These are phyloP conservation scores for Ogataea salicorniae DNA, from an alignment of 805 yeast species.

Conservation along the genomic window DNA sequence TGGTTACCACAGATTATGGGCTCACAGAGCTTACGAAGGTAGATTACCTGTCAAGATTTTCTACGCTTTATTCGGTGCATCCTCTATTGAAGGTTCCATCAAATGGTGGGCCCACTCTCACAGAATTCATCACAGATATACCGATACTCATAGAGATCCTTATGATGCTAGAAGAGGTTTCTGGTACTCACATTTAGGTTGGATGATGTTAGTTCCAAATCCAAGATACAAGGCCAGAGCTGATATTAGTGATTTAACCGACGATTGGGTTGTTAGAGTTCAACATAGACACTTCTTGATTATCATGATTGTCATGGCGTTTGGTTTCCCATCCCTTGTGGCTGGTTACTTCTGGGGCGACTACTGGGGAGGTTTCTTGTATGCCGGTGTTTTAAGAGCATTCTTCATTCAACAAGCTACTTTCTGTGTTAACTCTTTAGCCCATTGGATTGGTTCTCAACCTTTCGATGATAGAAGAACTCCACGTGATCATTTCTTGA, in stretches of 20 bases:
- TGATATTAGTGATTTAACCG: slow-evolving; percentile 71
- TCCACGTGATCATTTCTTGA: slow-evolving; percentile 75
- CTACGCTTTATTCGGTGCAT: slow-evolving; percentile 76
- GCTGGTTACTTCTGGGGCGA: slow-evolving; percentile 56
- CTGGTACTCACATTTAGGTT: slow-evolving; percentile 81
- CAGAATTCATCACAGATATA: slow-evolving; percentile 81
- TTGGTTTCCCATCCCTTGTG: slow-evolving; percentile 54
- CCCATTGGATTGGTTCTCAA: slow-evolving; percentile 82
- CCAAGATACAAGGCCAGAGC: slow-evolving; percentile 80
- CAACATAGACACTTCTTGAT: slow-evolving; percentile 75
- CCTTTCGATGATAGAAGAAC: slow-evolving; percentile 86
- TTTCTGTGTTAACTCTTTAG: slow-evolving; percentile 80
- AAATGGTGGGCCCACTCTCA: slow-evolving; percentile 90
- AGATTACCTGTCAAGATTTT: slow-evolving; percentile 54
- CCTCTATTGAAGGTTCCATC: slow-evolving; percentile 78
- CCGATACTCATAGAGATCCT: slow-evolving; percentile 80
- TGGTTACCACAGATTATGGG: slow-evolving; percentile 77
- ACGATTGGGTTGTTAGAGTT: slow-evolving; percentile 73
- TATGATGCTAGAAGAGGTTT: slow-evolving; percentile 81
- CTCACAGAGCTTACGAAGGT: slow-evolving; percentile 71
- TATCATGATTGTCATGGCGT: slow-evolving; percentile 57
- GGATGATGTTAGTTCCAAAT: slow-evolving; percentile 79
- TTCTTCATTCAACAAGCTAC: slow-evolving; percentile 77
- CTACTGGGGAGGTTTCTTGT: slow-evolving; percentile 67
- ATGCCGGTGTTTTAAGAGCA: slow-evolving; percentile 69